Base-by-base conservation (phyloP, 2,329 filamentous ascomycete genomes). In the Ophiocordyceps camponoti-saundersi region DNA sequence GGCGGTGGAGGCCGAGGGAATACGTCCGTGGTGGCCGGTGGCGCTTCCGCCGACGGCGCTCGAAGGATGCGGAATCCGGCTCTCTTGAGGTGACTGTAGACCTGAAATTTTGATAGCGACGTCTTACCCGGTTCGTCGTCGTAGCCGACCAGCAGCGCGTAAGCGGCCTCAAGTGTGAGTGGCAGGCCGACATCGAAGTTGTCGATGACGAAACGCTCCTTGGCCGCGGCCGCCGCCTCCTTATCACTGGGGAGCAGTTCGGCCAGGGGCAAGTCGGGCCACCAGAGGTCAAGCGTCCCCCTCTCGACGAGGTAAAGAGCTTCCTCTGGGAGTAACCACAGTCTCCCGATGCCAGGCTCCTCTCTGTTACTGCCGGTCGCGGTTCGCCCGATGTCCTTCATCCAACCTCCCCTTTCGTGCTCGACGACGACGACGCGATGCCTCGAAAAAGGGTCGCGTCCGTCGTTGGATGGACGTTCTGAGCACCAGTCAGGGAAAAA, bases 261-360 rank as follows among this genome's bases (percentile, higher is more conserved):
- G 41, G 67, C 68, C 12, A 80, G 62, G n/a, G 65, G 58, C 48
- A 63, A 62, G 42, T 66, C 64, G 2, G 86, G 86, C 85, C 86
- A 95, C 70, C 88, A 81, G 40, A 95, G 73, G 61, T 96, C 87
- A 56, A 96, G 57, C 44, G 77, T 88, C 0, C 90, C 92, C 56
- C 92, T 71, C 67, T 98, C 92, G 10, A 96, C 71, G 51, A 95
- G 63, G 57, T 88, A 95, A 46, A 98, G 70, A 6, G 88, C 85
- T 63, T 98, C 92, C 59, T 98, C 92, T 0, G 90, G 90, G 39
- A 95, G 62, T 45, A 98, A 60, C 89, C 89, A 95, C 40, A 89
- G 66, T 51, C 75, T 78, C 29, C 80, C 75, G 50, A 71, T 72
- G 3, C 72, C 74, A 0, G 71, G 64, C 46, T 64, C 61, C 48